Evolutionary conservation across 2,329 filamentous ascomycete genomes (phyloP), one percentile per base, ranked within the genome.

Genomic region (Colletotrichum liaoningense): DNA sequence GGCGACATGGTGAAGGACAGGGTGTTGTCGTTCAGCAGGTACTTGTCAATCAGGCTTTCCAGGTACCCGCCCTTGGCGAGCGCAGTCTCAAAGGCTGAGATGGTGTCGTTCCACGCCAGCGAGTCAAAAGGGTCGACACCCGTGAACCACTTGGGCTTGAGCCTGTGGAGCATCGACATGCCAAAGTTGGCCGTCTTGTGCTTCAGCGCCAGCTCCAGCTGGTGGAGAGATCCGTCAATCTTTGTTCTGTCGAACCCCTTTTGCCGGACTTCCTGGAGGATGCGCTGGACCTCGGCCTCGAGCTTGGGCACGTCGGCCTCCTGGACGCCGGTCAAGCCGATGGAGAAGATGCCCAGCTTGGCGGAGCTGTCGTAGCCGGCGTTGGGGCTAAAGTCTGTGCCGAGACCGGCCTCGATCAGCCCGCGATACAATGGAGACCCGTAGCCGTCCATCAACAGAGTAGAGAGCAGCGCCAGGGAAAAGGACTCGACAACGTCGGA

Each of bases 161-260:
- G 88, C 55, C 96, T 91, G 77, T 98, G 94, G 83, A 99, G 91
- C 66, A 98, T 90, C 22, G 93, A 92, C 88, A 98, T 94, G 16
- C 97, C 97, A 80, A 99, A 99, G 79, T 93, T 95, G 67, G 97
- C 94, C 0, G 95, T 98, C 87, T 98, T 98, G 85, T 99, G 95
- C 84, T 98, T 98, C 62, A 98, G 85, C 0, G 92, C 89, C n/a
- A 99, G 88, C 81, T 99, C 97, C 4, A 98, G 85, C 82, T 98
- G 96, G 81, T 99, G 97, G 67, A 99, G 88, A 75, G 97, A 93
- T 3, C 97, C 97, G 75, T 98, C 94, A 72, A 99, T 94, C 83
- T 99, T 99, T 77, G 92, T 91, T 78, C 92, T 88, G 72, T 97
- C 95, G 77, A 99, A 98, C 0, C 97, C 96, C 73, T 92, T 93